A percentile compares a stretch with the other conserved stretches of the same genome.
Conservation (phyloP, 2,329 filamentous ascomycete genomes). For the Diaporthe citriasiana region DNA sequence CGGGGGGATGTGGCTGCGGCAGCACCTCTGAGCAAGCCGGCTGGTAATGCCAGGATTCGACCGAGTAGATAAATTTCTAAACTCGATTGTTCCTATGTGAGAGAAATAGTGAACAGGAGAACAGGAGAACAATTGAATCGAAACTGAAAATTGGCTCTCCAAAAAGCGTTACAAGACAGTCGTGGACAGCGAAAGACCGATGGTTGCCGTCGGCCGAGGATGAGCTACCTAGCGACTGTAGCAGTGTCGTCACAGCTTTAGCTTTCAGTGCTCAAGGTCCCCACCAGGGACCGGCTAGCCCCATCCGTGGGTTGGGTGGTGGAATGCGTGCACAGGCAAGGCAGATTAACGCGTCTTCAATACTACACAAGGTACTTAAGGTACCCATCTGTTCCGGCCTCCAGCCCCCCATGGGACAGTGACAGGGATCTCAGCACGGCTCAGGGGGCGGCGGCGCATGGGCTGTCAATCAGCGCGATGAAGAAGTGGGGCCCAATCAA, state of each 20-base stretch:
- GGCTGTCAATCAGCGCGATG: constrained; percentile 22
- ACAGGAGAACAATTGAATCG: not conserved
- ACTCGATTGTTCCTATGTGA: not conserved
- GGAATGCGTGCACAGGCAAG: not conserved
- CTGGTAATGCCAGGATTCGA: not conserved
- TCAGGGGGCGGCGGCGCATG: constrained; percentile 35
- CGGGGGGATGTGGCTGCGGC: not conserved
- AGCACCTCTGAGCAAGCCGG: not conserved
- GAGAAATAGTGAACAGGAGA: not conserved
- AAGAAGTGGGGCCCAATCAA: constrained; percentile 35
- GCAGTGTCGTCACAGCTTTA: constrained; percentile 29
- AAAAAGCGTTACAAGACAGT: not conserved
- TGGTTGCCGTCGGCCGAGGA: constrained; percentile 33
- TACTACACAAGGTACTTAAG: too few relatives aligned
- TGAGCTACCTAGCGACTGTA: constrained; percentile 1
- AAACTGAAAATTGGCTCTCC: not conserved
- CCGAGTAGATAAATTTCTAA: not conserved
- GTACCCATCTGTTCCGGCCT: not conserved
- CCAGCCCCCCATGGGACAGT: constrained; percentile 4
- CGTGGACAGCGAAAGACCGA: not conserved
- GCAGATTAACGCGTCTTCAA: not conserved
- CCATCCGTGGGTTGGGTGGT: constrained; percentile 5
- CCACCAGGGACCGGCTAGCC: constrained; percentile 11
- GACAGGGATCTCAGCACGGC: constrained; percentile 9
- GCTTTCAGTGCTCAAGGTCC: not conserved